These are phyloP conservation scores for Vaccinium macrocarpon DNA, from an alignment of 148 eudicot genomes.

Conservation along the genomic window DNA sequence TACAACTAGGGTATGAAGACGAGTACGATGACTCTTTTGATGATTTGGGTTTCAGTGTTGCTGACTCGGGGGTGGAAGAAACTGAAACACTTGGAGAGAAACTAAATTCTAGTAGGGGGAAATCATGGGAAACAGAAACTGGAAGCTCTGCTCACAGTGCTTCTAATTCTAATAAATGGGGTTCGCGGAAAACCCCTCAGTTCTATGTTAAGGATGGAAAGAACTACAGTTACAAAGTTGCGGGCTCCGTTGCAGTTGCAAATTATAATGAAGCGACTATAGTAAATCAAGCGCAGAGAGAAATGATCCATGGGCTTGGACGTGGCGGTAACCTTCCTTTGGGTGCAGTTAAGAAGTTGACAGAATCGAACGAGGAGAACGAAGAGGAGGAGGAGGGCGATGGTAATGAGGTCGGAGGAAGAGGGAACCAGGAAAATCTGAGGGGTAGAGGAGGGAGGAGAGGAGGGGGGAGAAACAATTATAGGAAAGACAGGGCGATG, in stretches of 20 bases:
- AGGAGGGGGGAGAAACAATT: slow-evolving; percentile 27
- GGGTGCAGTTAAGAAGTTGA: slow-evolving; percentile 57
- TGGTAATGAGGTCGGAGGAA: slow-evolving; percentile 39
- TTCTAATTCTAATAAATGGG: slow-evolving; percentile 58
- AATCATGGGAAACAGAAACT: slow-evolving; percentile 24
- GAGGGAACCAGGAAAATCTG: slow-evolving; percentile 23
- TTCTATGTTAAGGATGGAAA: slow-evolving; percentile 93
- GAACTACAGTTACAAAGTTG: slow-evolving; percentile 91
- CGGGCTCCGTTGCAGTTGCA: slow-evolving; percentile 77
- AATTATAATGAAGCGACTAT: slow-evolving; percentile 66
- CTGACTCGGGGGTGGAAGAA: slow-evolving; percentile 77
- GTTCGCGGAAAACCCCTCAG: slow-evolving; percentile 69
- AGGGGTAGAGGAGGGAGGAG: slow-evolving; percentile 31
- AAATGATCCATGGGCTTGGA: slow-evolving; percentile 81
- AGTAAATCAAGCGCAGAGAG: slow-evolving; percentile 63
- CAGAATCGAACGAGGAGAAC: slow-evolving; percentile 32
- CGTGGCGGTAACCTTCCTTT: slow-evolving; percentile 83
- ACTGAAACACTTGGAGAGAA: slow-evolving; percentile 48
- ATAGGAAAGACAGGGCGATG: slow-evolving; percentile 73
- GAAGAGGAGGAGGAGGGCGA: slow-evolving; percentile 27
- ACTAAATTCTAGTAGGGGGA: slow-evolving; percentile 28
- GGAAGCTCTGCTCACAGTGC: slow-evolving; percentile 37
- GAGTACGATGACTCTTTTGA: slow-evolving; percentile 98
- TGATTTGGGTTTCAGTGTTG: slow-evolving; percentile 73
- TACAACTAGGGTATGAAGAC: slow-evolving; percentile 86